Evolutionary conservation across 192 early-diverging fungal species (phyloP).

Genomic region (Coemansia sp.): DNA sequence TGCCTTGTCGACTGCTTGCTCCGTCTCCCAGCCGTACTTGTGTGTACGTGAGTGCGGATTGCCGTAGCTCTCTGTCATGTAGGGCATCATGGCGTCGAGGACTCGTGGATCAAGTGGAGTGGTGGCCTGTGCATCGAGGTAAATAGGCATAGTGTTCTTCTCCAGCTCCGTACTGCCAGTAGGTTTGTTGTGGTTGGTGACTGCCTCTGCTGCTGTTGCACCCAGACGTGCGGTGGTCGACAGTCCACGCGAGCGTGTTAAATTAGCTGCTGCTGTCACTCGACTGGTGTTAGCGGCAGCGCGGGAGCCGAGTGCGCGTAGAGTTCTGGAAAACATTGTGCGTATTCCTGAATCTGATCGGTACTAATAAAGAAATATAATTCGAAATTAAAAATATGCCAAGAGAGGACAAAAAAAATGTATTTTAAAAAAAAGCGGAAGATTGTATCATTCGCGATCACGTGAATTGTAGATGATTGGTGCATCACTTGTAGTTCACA

Average conservation of each 20-base stretch:
- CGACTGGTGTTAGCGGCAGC: conserved; percentile 10
- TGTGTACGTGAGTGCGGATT: conserved; percentile 98
- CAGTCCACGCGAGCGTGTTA: conserved; percentile 15
- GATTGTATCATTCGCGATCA: not conserved
- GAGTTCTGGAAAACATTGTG: conserved; percentile 31
- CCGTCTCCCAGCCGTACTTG: conserved; percentile 96
- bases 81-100: conserved; percentile 93
- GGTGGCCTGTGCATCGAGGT: conserved; percentile 95
- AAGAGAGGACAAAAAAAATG: not conserved
- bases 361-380: conserved; percentile 7
- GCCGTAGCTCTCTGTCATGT: conserved; percentile 87
- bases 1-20: conserved; percentile 85
- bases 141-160: conserved; percentile 69
- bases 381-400: not conserved
- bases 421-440: not conserved
- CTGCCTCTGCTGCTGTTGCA: conserved; percentile 23
- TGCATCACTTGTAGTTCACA: not conserved
- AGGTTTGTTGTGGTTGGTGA: conserved; percentile 51
- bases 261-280: not conserved
- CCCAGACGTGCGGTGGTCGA: conserved; percentile 29
- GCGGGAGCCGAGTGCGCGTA: conserved; percentile 18
- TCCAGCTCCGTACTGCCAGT: conserved; percentile 10
- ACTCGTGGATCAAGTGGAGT: conserved; percentile 92
- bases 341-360: not conserved
- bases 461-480: not conserved